Conservation (phyloP, 2,329 filamentous ascomycete species). For the Aspergillus ibericus region DNA sequence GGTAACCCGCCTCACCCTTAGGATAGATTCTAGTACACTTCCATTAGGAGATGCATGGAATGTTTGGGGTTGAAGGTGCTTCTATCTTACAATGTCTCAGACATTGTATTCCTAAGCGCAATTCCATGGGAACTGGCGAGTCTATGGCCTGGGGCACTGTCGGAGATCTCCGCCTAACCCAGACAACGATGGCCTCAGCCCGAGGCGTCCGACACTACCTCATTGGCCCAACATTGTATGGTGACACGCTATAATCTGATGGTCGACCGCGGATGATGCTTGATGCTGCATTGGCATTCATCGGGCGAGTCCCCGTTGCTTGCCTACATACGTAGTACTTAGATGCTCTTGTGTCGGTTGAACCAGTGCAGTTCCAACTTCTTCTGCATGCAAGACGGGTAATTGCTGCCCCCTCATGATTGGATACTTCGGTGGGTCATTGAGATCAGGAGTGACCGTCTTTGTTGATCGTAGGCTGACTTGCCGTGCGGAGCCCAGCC, state of each 20-base stretch:
- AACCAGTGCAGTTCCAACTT: too few relatives aligned
- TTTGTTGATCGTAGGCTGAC: too few relatives aligned
- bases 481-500: too few relatives aligned
- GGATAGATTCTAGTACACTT: not conserved
- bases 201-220: not conserved
- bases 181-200: not conserved
- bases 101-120: not conserved
- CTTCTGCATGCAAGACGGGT: too few relatives aligned
- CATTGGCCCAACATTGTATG: not conserved
- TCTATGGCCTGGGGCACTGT: not conserved
- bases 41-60: not conserved
- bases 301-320: not conserved
- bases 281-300: not conserved
- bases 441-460: too few relatives aligned
- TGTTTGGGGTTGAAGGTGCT: not conserved
- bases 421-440: too few relatives aligned
- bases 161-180: not conserved
- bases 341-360: too few relatives aligned
- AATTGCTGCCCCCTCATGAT: too few relatives aligned
- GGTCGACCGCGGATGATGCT: not conserved
- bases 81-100: too few relatives aligned
- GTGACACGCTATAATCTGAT: not conserved
- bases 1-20: not conserved
- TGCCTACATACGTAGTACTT: too few relatives aligned
- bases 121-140: not conserved